A percentile compares a stretch with the other conserved stretches of the same genome.
Conservation (phyloP, 176 grass and related monocot species). For the Zoysia japonica region DNA sequence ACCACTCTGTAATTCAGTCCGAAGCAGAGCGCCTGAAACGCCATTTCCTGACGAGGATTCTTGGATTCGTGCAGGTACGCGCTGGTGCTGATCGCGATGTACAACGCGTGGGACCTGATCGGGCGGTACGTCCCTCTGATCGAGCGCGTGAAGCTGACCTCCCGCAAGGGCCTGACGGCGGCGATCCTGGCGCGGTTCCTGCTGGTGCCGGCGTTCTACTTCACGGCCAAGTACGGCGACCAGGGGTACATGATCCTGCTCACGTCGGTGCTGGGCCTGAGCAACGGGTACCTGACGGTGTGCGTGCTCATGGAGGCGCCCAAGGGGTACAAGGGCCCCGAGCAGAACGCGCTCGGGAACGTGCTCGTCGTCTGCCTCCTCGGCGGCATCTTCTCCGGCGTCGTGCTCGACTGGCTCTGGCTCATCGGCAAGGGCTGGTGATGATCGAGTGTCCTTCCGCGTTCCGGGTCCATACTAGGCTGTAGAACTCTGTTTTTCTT, state of each 20-base stretch:
- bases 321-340: conserved; percentile 75
- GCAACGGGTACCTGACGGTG: conserved; percentile 73
- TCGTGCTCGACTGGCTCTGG: conserved; percentile 81
- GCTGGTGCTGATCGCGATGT: conserved; percentile 64
- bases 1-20: not conserved
- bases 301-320: conserved; percentile 72
- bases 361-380: conserved; percentile 71
- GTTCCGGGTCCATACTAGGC: not conserved
- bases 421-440: conserved; percentile 82
- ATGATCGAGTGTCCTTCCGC: not conserved
- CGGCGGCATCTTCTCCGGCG: conserved; percentile 66
- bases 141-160: conserved; percentile 48
- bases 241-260: conserved; percentile 82
- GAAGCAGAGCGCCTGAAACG: not conserved
- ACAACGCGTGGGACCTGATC: conserved; percentile 65
- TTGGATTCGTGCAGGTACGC: conserved; percentile 53
- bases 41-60: conserved; percentile 25
- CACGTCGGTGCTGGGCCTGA: conserved; percentile 67
- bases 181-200: conserved; percentile 58
- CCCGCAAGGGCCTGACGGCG: conserved; percentile 40
- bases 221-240: conserved; percentile 73
- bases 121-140: conserved; percentile 74
- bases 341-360: conserved; percentile 81
- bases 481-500: not conserved
- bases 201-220: conserved; percentile 79